phyloP scores from a whole-genome alignment of 192 early-diverging fungal species.

The Coemansia asiatica region DNA sequence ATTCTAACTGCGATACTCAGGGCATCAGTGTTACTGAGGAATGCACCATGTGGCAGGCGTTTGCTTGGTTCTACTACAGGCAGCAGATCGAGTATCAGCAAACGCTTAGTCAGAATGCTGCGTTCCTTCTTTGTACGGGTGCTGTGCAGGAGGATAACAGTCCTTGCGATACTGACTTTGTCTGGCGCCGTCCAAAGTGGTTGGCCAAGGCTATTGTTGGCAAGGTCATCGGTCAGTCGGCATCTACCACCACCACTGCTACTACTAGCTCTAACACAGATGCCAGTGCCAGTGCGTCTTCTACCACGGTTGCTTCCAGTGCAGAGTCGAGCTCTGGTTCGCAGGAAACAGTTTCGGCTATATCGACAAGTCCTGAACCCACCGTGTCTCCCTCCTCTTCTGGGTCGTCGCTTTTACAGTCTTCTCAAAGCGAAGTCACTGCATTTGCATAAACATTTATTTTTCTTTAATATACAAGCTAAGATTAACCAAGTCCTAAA shows the following conservation, averaged over 20 bases:
- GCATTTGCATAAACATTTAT: neutral
- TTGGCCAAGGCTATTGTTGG: constrained; percentile 39
- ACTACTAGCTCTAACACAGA: neutral
- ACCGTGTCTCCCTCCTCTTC: neutral
- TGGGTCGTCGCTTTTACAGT: neutral
- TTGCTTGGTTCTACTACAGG: constrained; percentile 55
- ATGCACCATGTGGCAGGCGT: constrained; percentile 56
- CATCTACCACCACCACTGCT: neutral
- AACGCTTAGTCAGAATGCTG: constrained; percentile 53
- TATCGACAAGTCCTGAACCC: neutral
- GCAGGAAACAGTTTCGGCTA: neutral
- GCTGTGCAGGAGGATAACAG: constrained; percentile 29
- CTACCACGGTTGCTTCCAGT: neutral
- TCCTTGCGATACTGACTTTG: constrained; percentile 43
- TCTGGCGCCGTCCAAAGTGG: constrained; percentile 52
- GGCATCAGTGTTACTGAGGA: constrained; percentile 33
- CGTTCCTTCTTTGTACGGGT: constrained; percentile 38
- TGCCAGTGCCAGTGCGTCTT: neutral
- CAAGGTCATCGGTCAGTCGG: constrained; percentile 25
- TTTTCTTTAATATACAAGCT: neutral
- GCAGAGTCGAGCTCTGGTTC: neutral
- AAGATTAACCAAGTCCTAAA: neutral
- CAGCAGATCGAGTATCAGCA: constrained; percentile 57
- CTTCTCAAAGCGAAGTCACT: neutral
- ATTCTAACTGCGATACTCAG: constrained; percentile 43